phyloP scores from a whole-genome alignment of 2,329 filamentous ascomycete species.

The Colletotrichum coccodes region DNA sequence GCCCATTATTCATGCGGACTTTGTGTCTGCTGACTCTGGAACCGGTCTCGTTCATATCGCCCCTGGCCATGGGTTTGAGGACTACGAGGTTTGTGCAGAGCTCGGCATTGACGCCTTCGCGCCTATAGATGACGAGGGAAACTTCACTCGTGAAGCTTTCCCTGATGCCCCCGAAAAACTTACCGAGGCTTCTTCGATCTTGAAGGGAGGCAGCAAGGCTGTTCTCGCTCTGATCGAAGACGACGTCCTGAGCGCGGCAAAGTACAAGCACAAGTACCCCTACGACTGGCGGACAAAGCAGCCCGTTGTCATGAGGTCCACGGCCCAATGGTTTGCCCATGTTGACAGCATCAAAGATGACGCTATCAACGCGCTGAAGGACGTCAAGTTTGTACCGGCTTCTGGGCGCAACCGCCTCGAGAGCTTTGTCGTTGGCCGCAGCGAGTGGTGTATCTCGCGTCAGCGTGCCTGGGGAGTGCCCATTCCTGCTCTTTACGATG shows the following conservation, averaged over 20 bases:
- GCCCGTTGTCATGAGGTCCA: slow-evolving; percentile 90
- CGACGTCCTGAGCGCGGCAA: slow-evolving; percentile 75
- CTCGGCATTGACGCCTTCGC: slow-evolving; percentile 80
- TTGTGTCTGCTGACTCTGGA: slow-evolving; percentile 90
- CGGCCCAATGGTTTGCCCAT: slow-evolving; percentile 98
- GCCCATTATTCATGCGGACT: slow-evolving; percentile 83
- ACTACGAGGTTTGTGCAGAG: slow-evolving; percentile 83
- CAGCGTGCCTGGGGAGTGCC: slow-evolving; percentile 97
- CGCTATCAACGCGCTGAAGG: slow-evolving; percentile 75
- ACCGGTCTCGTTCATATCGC: slow-evolving; percentile 95
- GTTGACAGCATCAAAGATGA: slow-evolving; percentile 82
- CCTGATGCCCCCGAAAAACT: slow-evolving; percentile 75
- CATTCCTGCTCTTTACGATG: slow-evolving; percentile 88
- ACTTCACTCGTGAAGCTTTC: slow-evolving; percentile 83
- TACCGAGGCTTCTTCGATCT: slow-evolving; percentile 74
- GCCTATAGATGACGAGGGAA: slow-evolving; percentile 84
- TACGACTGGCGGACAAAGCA: slow-evolving; percentile 98
- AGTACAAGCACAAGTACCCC: slow-evolving; percentile 90
- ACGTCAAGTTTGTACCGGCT: slow-evolving; percentile 83
- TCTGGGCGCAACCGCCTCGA: slow-evolving; percentile 79
- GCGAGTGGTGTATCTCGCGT: slow-evolving; percentile 97
- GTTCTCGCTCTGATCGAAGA: slow-evolving; percentile 76
- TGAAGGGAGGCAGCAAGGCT: slow-evolving; percentile 73
- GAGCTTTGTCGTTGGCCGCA: slow-evolving; percentile 87
- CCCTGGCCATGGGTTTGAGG: slow-evolving; percentile 95